Evolutionary conservation across 805 yeast species (phyloP).

Genomic region (Candida ulmi): DNA sequence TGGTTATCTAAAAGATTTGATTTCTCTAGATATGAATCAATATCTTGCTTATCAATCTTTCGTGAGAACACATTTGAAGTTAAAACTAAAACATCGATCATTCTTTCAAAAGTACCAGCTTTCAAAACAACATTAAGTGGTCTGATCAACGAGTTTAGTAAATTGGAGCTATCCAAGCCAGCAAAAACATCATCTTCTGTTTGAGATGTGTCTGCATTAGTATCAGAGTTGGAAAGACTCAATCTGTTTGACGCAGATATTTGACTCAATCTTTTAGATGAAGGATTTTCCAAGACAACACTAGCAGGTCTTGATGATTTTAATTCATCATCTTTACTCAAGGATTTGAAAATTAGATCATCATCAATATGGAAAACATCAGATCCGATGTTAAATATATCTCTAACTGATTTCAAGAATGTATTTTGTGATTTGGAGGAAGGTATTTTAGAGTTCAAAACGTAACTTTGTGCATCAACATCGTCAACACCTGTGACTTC

Average conservation of each 20-base stretch:
- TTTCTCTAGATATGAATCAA: conserved; percentile 32
- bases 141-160: conserved; percentile 22
- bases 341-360: conserved; percentile 55
- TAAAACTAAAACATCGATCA: conserved; percentile 73
- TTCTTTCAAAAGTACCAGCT: conserved; percentile 67
- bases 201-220: neutral
- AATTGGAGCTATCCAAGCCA: conserved; percentile 22
- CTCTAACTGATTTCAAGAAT: conserved; percentile 51
- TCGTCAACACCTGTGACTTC: conserved; percentile 41
- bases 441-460: conserved; percentile 17
- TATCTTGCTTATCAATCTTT: conserved; percentile 36
- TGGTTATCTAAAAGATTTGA: conserved; percentile 32
- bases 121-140: conserved; percentile 45
- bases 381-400: conserved; percentile 56
- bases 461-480: conserved; percentile 32
- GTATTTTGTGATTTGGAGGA: conserved; percentile 36
- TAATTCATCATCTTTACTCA: conserved; percentile 28
- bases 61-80: conserved; percentile 57
- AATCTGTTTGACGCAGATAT: conserved; percentile 25
- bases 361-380: conserved; percentile 50
- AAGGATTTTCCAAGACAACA: conserved; percentile 41
- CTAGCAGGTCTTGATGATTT: conserved; percentile 38
- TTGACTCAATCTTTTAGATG: conserved; percentile 33
- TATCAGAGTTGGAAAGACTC: conserved; percentile 9
- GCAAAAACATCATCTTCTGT: conserved; percentile 27